A percentile compares a stretch with the other conserved stretches of the same genome.
Evolutionary conservation across 352 stramenopile species (phyloP).

Genomic region (Vaucheria bursata): DNA sequence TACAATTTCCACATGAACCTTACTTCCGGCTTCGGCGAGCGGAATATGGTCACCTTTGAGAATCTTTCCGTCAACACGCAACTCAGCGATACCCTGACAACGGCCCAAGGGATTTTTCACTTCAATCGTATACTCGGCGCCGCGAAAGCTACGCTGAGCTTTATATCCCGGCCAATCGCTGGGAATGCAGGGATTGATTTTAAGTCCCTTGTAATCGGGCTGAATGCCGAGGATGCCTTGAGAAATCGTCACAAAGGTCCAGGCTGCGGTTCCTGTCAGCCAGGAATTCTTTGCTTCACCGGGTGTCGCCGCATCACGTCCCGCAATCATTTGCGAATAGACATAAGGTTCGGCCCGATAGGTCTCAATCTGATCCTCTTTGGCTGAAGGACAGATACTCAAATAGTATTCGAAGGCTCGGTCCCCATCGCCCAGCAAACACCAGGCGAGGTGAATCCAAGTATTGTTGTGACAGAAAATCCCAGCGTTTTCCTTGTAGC

Average conservation of each 20-base stretch:
- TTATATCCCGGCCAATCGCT: not conserved
- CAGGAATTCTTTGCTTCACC: not conserved
- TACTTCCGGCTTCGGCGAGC: not conserved
- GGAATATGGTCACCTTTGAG: not conserved
- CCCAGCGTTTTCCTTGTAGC: not conserved
- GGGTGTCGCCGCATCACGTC: not conserved
- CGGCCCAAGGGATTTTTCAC: not conserved
- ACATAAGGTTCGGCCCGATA: not conserved
- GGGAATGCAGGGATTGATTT: not conserved
- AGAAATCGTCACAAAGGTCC: not conserved
- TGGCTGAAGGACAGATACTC: not conserved
- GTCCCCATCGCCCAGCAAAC: not conserved
- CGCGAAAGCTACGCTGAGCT: not conserved
- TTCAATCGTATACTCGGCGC: not conserved
- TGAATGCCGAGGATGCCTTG: not conserved
- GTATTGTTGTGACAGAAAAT: not conserved
- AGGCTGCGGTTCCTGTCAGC: not conserved
- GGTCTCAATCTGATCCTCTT: not conserved
- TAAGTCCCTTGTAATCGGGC: not conserved
- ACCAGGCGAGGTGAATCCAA: not conserved
- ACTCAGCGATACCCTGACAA: not conserved
- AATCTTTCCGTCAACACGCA: not conserved
- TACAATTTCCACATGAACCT: not conserved
- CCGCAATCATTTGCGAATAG: not conserved
- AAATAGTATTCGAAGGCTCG: not conserved